phyloP scores from a whole-genome alignment of 2,329 filamentous ascomycete genomes.

The Septoria petroselini region DNA sequence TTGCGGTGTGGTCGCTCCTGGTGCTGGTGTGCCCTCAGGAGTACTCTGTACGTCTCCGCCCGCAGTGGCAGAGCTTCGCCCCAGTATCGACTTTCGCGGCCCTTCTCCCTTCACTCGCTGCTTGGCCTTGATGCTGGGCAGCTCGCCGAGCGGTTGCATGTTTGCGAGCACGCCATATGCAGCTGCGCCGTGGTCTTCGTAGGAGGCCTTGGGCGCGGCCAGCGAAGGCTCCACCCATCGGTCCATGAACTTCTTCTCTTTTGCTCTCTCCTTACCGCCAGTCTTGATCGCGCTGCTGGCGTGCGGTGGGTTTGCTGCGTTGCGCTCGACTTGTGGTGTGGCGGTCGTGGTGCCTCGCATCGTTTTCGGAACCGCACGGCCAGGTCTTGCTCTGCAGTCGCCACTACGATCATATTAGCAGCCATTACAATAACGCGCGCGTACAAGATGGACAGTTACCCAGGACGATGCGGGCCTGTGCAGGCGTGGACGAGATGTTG shows the following conservation, averaged over 20 bases:
- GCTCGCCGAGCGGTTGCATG: conserved; percentile 76
- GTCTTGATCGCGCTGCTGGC: conserved; percentile 41
- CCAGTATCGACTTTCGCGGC: conserved; percentile 42
- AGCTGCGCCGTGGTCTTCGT: conserved; percentile 71
- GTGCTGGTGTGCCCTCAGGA: conserved; percentile 41
- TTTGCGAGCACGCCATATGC: conserved; percentile 71
- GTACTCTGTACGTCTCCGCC: conserved; percentile 46
- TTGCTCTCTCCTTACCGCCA: conserved; percentile 30
- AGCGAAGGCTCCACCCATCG: conserved; percentile 55
- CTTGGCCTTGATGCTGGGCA: conserved; percentile 63
- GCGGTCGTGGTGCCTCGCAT: conserved; percentile 10
- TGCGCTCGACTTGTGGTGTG: conserved; percentile 13
- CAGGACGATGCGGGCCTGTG: conserved; percentile 19
- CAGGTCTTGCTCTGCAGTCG: conserved; percentile 12
- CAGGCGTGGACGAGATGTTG: conserved; percentile 12
- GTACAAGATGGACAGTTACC: conserved; percentile 1
- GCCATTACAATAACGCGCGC: neutral
- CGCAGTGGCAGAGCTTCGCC: conserved; percentile 42
- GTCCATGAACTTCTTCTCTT: conserved; percentile 38
- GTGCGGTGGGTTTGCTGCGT: conserved; percentile 3
- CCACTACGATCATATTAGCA: conserved; percentile 21
- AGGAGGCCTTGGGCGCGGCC: conserved; percentile 61
- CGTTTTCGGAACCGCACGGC: conserved; percentile 7
- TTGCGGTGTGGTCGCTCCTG: conserved; percentile 34
- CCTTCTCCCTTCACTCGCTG: conserved; percentile 50